Conservation (phyloP, 2,329 filamentous ascomycete species). For the Nannizziopsis arthrosporioides region DNA sequence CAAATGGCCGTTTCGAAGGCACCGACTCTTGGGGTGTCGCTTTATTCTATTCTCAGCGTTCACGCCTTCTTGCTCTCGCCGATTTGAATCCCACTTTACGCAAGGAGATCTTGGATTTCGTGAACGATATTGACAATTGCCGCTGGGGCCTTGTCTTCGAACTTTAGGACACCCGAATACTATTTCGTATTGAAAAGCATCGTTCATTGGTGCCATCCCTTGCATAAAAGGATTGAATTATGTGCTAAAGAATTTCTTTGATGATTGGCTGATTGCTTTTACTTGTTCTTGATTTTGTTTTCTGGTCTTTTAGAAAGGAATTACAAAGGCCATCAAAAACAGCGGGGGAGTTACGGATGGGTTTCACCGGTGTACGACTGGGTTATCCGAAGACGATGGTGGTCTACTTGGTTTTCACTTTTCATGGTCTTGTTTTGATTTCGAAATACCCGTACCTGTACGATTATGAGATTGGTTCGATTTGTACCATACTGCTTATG, state of each 20-base stretch:
- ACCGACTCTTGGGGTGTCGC: constrained; percentile 11
- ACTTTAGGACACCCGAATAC: not conserved
- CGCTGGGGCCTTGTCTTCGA: constrained; percentile 8
- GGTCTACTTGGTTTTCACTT: constrained; percentile 3
- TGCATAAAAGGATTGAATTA: no score
- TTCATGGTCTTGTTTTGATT: not conserved
- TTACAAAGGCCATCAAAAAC: constrained; percentile 2
- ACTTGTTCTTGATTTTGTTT: not conserved
- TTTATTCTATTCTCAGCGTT: constrained; percentile 29
- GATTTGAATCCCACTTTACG: constrained; percentile 33
- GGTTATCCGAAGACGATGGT: not conserved
- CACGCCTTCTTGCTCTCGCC: constrained; percentile 30
- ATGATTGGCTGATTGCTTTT: not conserved
- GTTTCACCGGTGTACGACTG: not conserved
- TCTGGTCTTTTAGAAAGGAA: not conserved
- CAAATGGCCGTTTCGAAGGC: constrained; percentile 5
- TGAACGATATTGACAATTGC: constrained; percentile 26
- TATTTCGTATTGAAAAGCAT: no score
- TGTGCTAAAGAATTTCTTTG: no score
- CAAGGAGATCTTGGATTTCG: constrained; percentile 33
- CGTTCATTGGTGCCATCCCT: no score
- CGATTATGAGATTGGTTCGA: constrained; percentile 7
- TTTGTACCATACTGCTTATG: not conserved
- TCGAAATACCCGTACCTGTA: constrained; percentile 11
- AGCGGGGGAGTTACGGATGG: constrained; percentile 8